Evolutionary conservation across 2,329 filamentous ascomycete species (phyloP).

Genomic region (Orbilia javanica): DNA sequence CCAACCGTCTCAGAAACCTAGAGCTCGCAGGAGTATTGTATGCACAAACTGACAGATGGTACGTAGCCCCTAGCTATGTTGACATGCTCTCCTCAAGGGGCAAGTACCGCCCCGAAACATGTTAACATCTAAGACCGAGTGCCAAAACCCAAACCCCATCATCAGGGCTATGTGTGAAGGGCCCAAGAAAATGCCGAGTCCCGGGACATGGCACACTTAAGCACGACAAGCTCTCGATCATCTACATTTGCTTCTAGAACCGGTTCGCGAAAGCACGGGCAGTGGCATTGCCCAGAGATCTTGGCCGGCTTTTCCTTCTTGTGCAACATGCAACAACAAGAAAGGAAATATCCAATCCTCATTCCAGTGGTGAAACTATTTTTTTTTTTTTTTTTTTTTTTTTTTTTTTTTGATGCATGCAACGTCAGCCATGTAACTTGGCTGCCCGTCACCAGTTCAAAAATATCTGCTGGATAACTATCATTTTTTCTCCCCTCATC

Average conservation of each 20-base stretch:
- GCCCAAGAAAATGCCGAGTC: slow-evolving; percentile 26
- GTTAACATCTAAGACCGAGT: not conserved
- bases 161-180: slow-evolving; percentile 10
- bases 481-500: slow-evolving; percentile 4
- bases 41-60: not conserved
- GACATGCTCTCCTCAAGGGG: slow-evolving; percentile 6
- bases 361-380: slow-evolving; percentile 29
- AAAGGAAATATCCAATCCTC: slow-evolving; percentile 18
- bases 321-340: slow-evolving; percentile 49
- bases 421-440: slow-evolving; percentile 47
- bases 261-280: slow-evolving; percentile 22
- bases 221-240: not conserved
- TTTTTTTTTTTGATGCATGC: slow-evolving; percentile 36
- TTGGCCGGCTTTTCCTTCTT: slow-evolving; percentile 5
- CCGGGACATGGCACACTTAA: slow-evolving; percentile 8
- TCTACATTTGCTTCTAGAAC: slow-evolving; percentile 4
- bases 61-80: slow-evolving; percentile 1
- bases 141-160: not conserved
- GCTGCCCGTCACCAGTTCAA: slow-evolving; percentile 15
- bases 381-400: too few species aligned
- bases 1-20: slow-evolving; percentile 5
- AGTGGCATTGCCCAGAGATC: slow-evolving; percentile 1
- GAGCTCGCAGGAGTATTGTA: not conserved
- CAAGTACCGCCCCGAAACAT: slow-evolving; percentile 8
- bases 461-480: not conserved